Evolutionary conservation across 78 protist genomes (phyloP).

Genomic region (Dictyostelium intermedium): DNA sequence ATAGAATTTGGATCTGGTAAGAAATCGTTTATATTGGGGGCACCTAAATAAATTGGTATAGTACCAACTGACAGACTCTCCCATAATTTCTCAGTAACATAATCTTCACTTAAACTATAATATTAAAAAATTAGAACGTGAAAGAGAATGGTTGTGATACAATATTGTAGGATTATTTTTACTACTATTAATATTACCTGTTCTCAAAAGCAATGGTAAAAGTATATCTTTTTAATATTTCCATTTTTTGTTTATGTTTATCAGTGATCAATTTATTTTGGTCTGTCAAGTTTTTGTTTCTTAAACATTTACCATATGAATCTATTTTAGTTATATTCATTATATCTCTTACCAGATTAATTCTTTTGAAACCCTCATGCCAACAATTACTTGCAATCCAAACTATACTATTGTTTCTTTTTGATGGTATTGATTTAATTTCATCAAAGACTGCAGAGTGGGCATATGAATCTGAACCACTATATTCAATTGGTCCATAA

Average conservation of each 20-base stretch:
- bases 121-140: too few relatives aligned
- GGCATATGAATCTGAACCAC: neutral
- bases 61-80: slow-evolving; percentile 1
- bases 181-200: neutral
- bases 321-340: neutral
- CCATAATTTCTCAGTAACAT: slow-evolving; percentile 4
- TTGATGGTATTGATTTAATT: neutral
- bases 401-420: neutral
- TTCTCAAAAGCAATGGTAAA: neutral
- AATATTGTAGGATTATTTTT: too few relatives aligned
- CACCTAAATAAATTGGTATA: slow-evolving; percentile 52
- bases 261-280: neutral
- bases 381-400: slow-evolving; percentile 1
- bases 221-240: neutral
- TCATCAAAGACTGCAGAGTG: neutral
- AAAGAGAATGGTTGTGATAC: too few relatives aligned
- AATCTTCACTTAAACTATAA: neutral
- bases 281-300: neutral
- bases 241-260: neutral
- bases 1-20: slow-evolving; percentile 31
- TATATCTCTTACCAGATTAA: neutral
- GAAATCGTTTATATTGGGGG: slow-evolving; percentile 44
- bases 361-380: neutral
- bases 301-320: neutral
- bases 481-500: neutral